These are phyloP conservation scores for Arabis hirsuta DNA, from an alignment of 345 rosid species.

Conservation along the genomic window DNA sequence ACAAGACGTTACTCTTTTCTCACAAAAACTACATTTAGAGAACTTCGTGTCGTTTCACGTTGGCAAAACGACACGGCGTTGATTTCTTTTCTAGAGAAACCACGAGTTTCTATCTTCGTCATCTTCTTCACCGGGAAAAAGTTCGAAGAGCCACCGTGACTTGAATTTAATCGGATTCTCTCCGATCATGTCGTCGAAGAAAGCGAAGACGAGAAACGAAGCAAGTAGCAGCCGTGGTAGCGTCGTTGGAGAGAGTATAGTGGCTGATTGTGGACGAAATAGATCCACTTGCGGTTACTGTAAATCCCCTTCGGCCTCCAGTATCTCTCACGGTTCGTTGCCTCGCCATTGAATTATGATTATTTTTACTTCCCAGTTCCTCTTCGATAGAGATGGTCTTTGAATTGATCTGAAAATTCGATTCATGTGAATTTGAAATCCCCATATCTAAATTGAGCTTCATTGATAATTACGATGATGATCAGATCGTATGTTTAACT, in stretches of 20 bases:
- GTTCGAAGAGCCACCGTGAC: slow-evolving; percentile 11
- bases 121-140: slow-evolving; percentile 19
- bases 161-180: slow-evolving; percentile 17
- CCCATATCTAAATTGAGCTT: background rate
- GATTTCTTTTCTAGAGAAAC: background rate
- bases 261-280: slow-evolving; percentile 58
- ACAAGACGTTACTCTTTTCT: background rate
- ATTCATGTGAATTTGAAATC: slow-evolving; percentile 5
- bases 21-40: background rate
- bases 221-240: slow-evolving; percentile 65
- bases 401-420: slow-evolving; percentile 4
- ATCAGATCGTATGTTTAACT: background rate
- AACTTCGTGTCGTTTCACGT: background rate
- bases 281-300: slow-evolving; percentile 74
- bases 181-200: slow-evolving; percentile 43
- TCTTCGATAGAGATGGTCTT: background rate
- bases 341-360: slow-evolving; percentile 11
- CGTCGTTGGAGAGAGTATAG: slow-evolving; percentile 51
- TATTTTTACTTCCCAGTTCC: background rate
- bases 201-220: slow-evolving; percentile 56
- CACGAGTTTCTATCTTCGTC: slow-evolving; percentile 6
- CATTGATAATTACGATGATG: background rate
- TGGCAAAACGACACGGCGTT: slow-evolving; percentile 27
- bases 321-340: slow-evolving; percentile 71
- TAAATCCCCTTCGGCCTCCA: slow-evolving; percentile 51